phyloP scores from a whole-genome alignment of 1,284 basidiomycete species.

The Cryptococcus jaspeensis region DNA sequence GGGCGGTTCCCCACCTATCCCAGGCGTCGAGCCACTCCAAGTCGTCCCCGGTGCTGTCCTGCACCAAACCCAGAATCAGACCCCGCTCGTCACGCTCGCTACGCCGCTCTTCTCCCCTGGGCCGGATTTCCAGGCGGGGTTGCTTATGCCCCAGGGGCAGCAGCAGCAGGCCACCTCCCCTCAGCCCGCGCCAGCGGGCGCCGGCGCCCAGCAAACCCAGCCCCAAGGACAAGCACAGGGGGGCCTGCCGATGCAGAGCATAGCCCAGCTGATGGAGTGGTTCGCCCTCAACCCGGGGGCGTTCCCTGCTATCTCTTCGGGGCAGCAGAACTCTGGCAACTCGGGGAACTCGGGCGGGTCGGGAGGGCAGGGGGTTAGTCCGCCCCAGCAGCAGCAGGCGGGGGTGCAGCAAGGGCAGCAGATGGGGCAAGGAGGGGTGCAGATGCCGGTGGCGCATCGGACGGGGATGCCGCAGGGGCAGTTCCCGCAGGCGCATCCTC shows the following conservation, averaged over 20 bases:
- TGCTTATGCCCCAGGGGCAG: constrained; percentile 1
- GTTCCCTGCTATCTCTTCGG: constrained; percentile 15
- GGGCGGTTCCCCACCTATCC: constrained; percentile 40
- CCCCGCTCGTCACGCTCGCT: not conserved
- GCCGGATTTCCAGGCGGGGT: constrained; percentile 3
- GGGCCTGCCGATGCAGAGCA: constrained; percentile 13
- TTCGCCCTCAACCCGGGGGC: constrained; percentile 12
- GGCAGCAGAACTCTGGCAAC: not conserved
- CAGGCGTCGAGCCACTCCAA: constrained; percentile 35
- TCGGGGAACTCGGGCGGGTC: not conserved
- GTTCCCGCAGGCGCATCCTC: constrained; percentile 3
- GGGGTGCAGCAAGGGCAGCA: not conserved
- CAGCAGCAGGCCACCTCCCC: not conserved
- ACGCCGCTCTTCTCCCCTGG: not conserved
- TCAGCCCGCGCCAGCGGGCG: constrained; percentile 3
- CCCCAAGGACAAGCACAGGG: not conserved
- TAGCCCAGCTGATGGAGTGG: constrained; percentile 18
- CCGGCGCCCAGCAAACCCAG: not conserved
- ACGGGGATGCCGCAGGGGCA: too few species aligned
- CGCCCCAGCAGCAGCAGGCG: constrained; percentile 1
- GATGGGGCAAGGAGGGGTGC: too few species aligned
- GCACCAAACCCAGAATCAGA: constrained; percentile 23
- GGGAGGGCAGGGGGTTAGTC: not conserved
- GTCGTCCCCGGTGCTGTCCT: constrained; percentile 28
- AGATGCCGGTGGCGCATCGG: too few species aligned